These are phyloP conservation scores for Claviceps purpurea DNA, from an alignment of 2,329 filamentous ascomycete genomes.

Conservation along the genomic window DNA sequence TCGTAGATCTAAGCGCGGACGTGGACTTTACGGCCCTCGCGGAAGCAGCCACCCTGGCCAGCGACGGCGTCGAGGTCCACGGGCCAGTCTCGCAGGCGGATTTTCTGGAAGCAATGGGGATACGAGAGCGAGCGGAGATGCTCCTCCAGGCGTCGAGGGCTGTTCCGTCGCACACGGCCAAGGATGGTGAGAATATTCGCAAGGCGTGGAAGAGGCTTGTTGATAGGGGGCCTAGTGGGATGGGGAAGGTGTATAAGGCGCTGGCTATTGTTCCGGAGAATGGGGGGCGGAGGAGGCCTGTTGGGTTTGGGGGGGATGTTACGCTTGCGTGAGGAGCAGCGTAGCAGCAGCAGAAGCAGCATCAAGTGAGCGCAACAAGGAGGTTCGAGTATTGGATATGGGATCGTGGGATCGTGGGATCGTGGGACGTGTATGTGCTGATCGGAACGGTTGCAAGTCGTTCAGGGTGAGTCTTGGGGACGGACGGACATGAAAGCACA, in stretches of 20 bases:
- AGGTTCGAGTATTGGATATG: no score
- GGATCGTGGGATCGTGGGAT: no score
- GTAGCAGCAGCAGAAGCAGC: no score
- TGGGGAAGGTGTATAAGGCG: slow-evolving; percentile 92
- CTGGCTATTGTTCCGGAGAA: slow-evolving; percentile 82
- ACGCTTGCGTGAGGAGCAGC: not conserved
- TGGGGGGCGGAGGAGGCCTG: slow-evolving; percentile 57
- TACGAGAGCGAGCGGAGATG: slow-evolving; percentile 60
- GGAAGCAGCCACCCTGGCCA: slow-evolving; percentile 64
- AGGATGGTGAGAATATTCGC: slow-evolving; percentile 40
- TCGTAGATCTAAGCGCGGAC: slow-evolving; percentile 80
- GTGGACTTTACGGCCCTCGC: slow-evolving; percentile 86
- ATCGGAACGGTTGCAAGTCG: no score
- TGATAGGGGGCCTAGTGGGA: slow-evolving; percentile 69
- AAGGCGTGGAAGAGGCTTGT: slow-evolving; percentile 69
- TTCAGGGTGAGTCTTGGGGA: no score
- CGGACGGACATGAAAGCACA: no score
- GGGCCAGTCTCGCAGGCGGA: slow-evolving; percentile 76
- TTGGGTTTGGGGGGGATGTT: slow-evolving; percentile 78
- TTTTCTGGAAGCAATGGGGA: slow-evolving; percentile 73
- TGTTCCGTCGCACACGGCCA: slow-evolving; percentile 30
- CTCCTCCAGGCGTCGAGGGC: slow-evolving; percentile 36
- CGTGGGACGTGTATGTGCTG: no score
- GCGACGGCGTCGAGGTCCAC: slow-evolving; percentile 75
- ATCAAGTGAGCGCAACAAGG: no score